Evolutionary conservation across 2,329 filamentous ascomycete species (phyloP), one percentile per base, ranked within the genome.

Genomic region (Fusarium drepaniforme): DNA sequence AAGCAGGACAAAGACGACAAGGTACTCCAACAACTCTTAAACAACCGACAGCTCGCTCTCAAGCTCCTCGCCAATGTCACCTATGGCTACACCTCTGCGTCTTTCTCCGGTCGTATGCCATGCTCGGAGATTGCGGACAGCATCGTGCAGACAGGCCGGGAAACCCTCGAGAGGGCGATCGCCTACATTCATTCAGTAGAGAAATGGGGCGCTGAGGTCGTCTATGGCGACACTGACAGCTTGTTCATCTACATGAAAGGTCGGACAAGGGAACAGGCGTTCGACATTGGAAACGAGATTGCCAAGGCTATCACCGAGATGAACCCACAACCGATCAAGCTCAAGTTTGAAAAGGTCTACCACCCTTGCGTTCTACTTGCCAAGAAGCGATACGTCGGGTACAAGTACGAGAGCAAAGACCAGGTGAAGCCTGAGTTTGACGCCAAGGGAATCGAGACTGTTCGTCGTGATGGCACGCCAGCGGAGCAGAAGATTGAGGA

Each of bases 61-160:
- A 99, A 99, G 81, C 88, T 99, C 8, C 94, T 99, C 44, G 97
- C 97, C n/a, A 99, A 99, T 78, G 97, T 99, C 76, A 99, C 97
- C 0, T 99, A 99, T 80, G 97, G 97, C 13, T 99, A 99, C 83
- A 97, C 97, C 0, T 98, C 97, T 4, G 97, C 97, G 0, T 97
- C 95, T 0, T 99, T 98, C 82, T 98, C 96, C 0, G 97, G 97
- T 0, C 91, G 97, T 28, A 98, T 99, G 97, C 97, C 97, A 0
- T 99, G 97, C 82, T 95, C 95, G 1, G 97, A 99, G 82, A 98
- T 99, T 74, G 97, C 97, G 9, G 97, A 99, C 84, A 98, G 95
- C 83, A 99, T 99, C 78, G 97, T 99, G 0, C 96, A 99, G 82
- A 97, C 96, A 0, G 97, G 94, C 1, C 91, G 97, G 15, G 97